A percentile compares a stretch with the other conserved stretches of the same genome.
Evolutionary conservation across 2,329 filamentous ascomycete genomes (phyloP).

Genomic region (Ophiostoma sp.): DNA sequence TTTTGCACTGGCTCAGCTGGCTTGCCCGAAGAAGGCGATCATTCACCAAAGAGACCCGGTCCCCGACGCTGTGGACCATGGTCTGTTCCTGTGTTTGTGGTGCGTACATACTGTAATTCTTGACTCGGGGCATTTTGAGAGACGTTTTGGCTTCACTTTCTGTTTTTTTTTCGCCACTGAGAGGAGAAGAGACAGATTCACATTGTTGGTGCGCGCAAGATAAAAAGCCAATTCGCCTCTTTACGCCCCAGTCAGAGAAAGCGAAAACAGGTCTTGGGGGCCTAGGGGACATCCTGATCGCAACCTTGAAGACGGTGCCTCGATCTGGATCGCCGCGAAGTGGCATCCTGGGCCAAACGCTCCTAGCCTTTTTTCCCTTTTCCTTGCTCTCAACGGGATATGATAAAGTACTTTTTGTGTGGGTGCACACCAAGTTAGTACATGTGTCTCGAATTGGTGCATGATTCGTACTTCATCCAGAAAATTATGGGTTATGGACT

Average conservation of each 20-base stretch:
- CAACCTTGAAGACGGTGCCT: background rate
- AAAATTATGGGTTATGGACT: background rate
- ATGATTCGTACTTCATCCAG: constrained; percentile 1
- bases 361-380: background rate
- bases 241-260: background rate
- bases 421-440: background rate
- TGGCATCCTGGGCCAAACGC: background rate
- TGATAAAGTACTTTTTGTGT: constrained; percentile 1
- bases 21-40: constrained; percentile 4
- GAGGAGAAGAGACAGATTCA: background rate
- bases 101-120: background rate
- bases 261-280: background rate
- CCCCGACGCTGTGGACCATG: background rate
- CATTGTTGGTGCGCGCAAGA: background rate
- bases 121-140: background rate
- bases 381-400: background rate
- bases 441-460: background rate
- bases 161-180: background rate
- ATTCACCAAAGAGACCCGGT: constrained; percentile 10
- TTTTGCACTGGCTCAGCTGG: background rate
- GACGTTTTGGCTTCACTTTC: background rate
- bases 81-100: constrained; percentile 12
- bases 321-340: constrained; percentile 7
- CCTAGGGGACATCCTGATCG: background rate
- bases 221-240: background rate